These are phyloP conservation scores for Clavaria fumosa DNA, from an alignment of 768 basidiomycete species.

Conservation along the genomic window DNA sequence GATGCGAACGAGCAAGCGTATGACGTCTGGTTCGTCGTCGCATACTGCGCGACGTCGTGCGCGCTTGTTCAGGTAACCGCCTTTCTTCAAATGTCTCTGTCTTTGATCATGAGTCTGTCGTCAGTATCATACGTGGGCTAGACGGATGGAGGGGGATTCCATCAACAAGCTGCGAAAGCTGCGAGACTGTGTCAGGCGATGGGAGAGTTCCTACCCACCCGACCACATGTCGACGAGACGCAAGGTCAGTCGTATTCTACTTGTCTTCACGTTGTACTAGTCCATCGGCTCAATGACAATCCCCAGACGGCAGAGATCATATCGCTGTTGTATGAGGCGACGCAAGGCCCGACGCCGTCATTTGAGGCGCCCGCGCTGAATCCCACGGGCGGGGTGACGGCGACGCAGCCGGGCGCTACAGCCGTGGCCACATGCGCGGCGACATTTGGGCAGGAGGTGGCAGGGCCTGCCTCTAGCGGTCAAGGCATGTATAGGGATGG, in stretches of 20 bases:
- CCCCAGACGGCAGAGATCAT: conserved; percentile 83
- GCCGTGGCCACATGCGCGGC: no score
- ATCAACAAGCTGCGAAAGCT: conserved; percentile 61
- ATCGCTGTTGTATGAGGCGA: conserved; percentile 80
- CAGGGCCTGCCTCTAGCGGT: no score
- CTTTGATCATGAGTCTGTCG: conserved; percentile 6
- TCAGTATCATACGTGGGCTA: conserved; percentile 89
- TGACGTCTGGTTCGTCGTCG: conserved; percentile 76
- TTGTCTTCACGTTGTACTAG: conserved; percentile 7
- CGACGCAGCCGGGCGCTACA: conserved; percentile 36
- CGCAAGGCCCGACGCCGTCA: conserved; percentile 47
- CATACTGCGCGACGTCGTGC: conserved; percentile 79
- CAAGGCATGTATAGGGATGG: no score
- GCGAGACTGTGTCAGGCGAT: conserved; percentile 70
- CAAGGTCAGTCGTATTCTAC: conserved; percentile 41
- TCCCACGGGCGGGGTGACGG: conserved; percentile 58
- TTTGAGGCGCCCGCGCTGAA: conserved; percentile 55
- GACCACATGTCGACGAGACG: conserved; percentile 92
- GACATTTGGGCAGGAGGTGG: no score
- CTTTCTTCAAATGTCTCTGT: conserved; percentile 6
- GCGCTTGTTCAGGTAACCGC: conserved; percentile 73
- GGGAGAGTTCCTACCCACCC: conserved; percentile 76
- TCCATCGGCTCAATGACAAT: not conserved
- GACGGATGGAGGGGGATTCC: conserved; percentile 64
- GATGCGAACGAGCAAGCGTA: conserved; percentile 65